A percentile compares a stretch with the other conserved stretches of the same genome.
phyloP scores from a whole-genome alignment of 768 basidiomycete genomes.

The Xerocomellus amylosporus region DNA sequence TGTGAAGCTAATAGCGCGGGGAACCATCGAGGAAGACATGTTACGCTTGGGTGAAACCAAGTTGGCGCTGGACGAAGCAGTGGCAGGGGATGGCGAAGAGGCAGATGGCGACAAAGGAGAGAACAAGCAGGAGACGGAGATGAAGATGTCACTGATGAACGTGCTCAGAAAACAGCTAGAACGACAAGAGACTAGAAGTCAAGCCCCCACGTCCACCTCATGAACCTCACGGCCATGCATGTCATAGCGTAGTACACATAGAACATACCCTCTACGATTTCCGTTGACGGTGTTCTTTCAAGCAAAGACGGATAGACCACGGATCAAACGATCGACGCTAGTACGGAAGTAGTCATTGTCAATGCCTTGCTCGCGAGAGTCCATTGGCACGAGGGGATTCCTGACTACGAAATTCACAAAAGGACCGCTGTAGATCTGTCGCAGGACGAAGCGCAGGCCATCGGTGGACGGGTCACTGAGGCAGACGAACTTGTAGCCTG shows the following conservation, averaged over 20 bases:
- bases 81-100: constrained; percentile 70
- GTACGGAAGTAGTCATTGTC: constrained; percentile 91
- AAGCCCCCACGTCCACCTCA: neutral
- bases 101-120: constrained; percentile 57
- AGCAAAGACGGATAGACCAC: constrained; percentile 51
- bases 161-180: constrained; percentile 81
- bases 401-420: constrained; percentile 93
- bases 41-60: constrained; percentile 85
- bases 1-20: constrained; percentile 86
- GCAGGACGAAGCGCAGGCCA: constrained; percentile 74
- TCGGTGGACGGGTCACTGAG: constrained; percentile 85
- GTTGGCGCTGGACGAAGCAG: constrained; percentile 88
- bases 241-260: constrained; percentile 17
- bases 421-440: constrained; percentile 90
- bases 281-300: constrained; percentile 12
- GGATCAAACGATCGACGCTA: constrained; percentile 72
- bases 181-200: constrained; percentile 39
- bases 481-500: constrained; percentile 95
- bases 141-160: constrained; percentile 85
- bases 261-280: constrained; percentile 20
- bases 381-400: constrained; percentile 84
- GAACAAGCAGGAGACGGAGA: constrained; percentile 67
- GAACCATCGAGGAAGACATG: constrained; percentile 98
- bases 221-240: constrained; percentile 8
- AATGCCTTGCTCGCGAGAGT: constrained; percentile 78